Evolutionary conservation across 1,284 basidiomycete genomes (phyloP).

Genomic region (Trichosporon sp.): DNA sequence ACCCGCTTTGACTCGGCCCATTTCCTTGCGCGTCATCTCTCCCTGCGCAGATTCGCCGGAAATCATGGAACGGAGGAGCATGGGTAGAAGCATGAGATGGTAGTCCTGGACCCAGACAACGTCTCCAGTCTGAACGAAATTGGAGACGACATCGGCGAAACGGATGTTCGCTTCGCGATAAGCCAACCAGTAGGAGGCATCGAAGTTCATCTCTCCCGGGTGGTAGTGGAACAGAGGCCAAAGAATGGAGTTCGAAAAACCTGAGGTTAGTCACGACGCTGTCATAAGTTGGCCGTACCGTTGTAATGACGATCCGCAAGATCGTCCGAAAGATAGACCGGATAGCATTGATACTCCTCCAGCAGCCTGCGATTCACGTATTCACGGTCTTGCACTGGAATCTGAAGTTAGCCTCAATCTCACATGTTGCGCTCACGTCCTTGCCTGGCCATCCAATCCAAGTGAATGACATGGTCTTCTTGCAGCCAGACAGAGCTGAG

Average conservation of each 20-base stretch:
- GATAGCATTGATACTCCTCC: conserved; percentile 94
- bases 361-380: conserved; percentile 80
- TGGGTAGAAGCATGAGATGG: conserved; percentile 94
- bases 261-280: conserved; percentile 16
- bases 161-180: conserved; percentile 94
- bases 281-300: conserved; percentile 49
- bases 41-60: conserved; percentile 64
- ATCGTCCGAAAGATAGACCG: conserved; percentile 95
- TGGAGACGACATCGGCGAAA: conserved; percentile 83
- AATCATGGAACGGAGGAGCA: conserved; percentile 83
- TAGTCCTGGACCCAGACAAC: conserved; percentile 99
- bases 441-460: conserved; percentile 80
- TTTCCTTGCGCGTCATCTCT: conserved; percentile 62
- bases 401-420: conserved; percentile 53
- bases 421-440: conserved; percentile 37
- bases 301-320: conserved; percentile 98
- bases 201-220: conserved; percentile 98
- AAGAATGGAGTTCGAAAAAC: conserved; percentile 96
- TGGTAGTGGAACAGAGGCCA: conserved; percentile 99
- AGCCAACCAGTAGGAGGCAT: conserved; percentile 95
- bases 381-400: conserved; percentile 78
- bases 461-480: conserved; percentile 91
- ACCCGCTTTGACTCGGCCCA: conserved; percentile 71
- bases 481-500: conserved; percentile 88
- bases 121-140: conserved; percentile 71